Conservation (phyloP, 192 early-diverging fungal species). For the Dissophora ornata region DNA sequence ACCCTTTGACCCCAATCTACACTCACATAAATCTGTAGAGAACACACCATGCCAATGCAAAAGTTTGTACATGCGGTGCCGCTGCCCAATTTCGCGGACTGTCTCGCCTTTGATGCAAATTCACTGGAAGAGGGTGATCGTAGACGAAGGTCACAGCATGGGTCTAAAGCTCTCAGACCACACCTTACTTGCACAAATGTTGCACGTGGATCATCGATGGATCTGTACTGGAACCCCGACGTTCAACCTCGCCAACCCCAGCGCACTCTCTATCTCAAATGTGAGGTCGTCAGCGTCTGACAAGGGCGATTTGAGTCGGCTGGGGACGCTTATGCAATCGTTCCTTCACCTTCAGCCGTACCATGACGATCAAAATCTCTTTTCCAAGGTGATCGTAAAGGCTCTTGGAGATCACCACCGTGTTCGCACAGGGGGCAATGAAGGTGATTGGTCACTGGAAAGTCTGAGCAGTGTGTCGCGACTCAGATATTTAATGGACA, state of each 20-base stretch:
- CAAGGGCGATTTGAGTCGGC: conserved; percentile 60
- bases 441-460: conserved; percentile 18
- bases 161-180: conserved; percentile 58
- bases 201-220: conserved; percentile 73
- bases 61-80: too few species aligned
- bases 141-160: conserved; percentile 87
- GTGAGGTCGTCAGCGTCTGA: conserved; percentile 35
- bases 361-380: conserved; percentile 56
- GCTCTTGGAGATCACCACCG: conserved; percentile 62
- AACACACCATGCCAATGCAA: conserved; percentile 14
- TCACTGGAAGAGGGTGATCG: conserved; percentile 83
- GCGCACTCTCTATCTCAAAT: background rate
- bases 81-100: conserved; percentile 19
- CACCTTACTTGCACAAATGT: conserved; percentile 63
- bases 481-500: conserved; percentile 69
- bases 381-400: conserved; percentile 61
- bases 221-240: conserved; percentile 81
- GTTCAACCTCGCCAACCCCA: conserved; percentile 67
- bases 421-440: background rate
- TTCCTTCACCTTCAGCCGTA: conserved; percentile 76
- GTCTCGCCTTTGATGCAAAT: conserved; percentile 77
- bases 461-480: conserved; percentile 57
- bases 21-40: background rate
- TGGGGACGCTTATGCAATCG: conserved; percentile 66
- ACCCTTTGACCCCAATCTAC: too few species aligned